phyloP scores from a whole-genome alignment of 805 yeast genomes.

The Candida tammaniensis region DNA sequence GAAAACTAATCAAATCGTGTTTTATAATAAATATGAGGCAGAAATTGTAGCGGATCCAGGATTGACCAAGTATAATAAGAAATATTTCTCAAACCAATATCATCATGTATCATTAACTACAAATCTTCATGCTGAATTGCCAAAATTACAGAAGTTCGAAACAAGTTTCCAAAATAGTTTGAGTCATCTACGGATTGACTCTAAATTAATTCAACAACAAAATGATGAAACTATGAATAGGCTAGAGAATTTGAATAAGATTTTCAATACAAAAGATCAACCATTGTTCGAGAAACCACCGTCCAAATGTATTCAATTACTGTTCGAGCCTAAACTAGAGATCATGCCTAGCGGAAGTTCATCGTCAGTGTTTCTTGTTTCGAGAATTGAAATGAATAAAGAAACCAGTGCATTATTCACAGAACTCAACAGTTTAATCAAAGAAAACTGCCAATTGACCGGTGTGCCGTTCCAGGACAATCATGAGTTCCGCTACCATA shows the following conservation, averaged over 20 bases:
- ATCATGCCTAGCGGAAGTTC: slow-evolving; percentile 5
- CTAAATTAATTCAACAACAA: not conserved
- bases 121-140: not conserved
- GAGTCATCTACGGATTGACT: not conserved
- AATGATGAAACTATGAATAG: not conserved
- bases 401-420: slow-evolving; percentile 3
- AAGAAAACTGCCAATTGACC: slow-evolving; percentile 4
- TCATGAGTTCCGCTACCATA: slow-evolving; percentile 1
- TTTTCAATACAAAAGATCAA: not conserved
- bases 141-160: not conserved
- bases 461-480: not conserved
- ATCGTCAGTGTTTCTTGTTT: slow-evolving; percentile 3
- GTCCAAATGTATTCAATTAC: slow-evolving; percentile 4
- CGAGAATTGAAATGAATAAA: slow-evolving; percentile 1
- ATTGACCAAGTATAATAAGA: not conserved
- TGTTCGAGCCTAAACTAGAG: slow-evolving; percentile 3
- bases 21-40: slow-evolving; percentile 9
- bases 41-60: slow-evolving; percentile 1
- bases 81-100: not conserved
- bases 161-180: not conserved
- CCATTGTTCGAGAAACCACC: too few relatives aligned
- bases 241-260: slow-evolving; percentile 1
- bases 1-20: too few relatives aligned
- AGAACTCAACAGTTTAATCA: slow-evolving; percentile 1
- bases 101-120: slow-evolving; percentile 4